phyloP scores from a whole-genome alignment of 176 grass and related monocot genomes.

The Juncus inflexus region DNA sequence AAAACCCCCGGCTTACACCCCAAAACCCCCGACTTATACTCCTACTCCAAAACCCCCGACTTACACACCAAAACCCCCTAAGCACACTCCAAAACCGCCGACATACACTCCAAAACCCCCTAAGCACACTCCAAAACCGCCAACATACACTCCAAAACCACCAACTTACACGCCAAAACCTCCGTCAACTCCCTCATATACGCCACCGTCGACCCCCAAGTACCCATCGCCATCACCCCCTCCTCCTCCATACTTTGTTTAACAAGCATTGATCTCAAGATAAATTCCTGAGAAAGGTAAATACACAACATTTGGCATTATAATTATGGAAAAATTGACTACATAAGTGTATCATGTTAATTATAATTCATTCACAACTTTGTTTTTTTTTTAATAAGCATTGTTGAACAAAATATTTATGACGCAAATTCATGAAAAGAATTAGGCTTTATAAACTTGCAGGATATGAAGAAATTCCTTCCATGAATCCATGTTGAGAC shows the following conservation, averaged over 20 bases:
- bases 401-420: too few species aligned
- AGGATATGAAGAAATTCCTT: conserved; percentile 26
- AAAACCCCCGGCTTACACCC: neutral
- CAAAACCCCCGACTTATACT: neutral
- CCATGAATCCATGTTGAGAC: neutral
- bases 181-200: conserved; percentile 3
- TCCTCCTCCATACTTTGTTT: conserved; percentile 40
- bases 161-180: conserved; percentile 16
- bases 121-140: conserved; percentile 7
- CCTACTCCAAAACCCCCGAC: neutral
- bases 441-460: neutral
- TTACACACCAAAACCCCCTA: neutral
- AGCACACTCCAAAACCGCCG: neutral
- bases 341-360: too few species aligned
- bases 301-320: too few species aligned
- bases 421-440: too few species aligned
- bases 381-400: too few species aligned
- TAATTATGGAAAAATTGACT: too few species aligned
- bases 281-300: too few species aligned
- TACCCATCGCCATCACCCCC: conserved; percentile 26
- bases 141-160: neutral
- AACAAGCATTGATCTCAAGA: too few species aligned
- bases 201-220: conserved; percentile 20
- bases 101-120: conserved; percentile 4
- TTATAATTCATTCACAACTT: too few species aligned